These are phyloP conservation scores for Apostasia ramifera DNA, from an alignment of 106 monocot genomes.

Conservation along the genomic window DNA sequence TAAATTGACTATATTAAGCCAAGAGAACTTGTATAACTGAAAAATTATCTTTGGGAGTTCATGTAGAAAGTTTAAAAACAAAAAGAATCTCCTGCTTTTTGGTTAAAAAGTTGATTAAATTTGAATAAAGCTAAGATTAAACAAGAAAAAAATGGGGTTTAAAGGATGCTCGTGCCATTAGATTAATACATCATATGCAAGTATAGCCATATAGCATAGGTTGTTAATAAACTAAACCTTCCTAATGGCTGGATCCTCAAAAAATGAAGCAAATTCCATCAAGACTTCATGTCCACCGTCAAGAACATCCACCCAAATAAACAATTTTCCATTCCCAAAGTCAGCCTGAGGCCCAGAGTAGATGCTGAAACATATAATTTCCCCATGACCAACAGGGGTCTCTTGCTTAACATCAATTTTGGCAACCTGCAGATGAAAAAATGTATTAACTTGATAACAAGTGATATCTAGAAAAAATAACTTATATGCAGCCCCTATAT, in stretches of 20 bases:
- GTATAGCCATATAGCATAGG: background rate
- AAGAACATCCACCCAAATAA: conserved; percentile 96
- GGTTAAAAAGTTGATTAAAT: no score
- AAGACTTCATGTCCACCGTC: conserved; percentile 71
- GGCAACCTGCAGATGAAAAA: conserved; percentile 48
- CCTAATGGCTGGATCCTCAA: conserved; percentile 80
- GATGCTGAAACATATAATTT: conserved; percentile 93
- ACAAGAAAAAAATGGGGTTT: no score
- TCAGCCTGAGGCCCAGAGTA: conserved; percentile 68
- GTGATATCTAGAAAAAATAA: no score
- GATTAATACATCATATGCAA: background rate
- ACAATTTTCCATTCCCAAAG: conserved; percentile 86
- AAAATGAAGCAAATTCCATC: conserved; percentile 84
- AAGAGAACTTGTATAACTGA: no score
- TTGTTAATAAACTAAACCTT: conserved; percentile 44
- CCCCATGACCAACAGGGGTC: conserved; percentile 91
- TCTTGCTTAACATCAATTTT: conserved; percentile 92
- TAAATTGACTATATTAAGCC: no score
- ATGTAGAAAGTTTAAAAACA: no score
- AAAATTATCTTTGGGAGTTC: no score
- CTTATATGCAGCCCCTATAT: no score
- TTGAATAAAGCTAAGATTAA: no score
- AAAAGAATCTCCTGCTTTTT: no score
- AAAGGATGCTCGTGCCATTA: no score
- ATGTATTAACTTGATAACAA: no score